Conservation (phyloP, 2,329 filamentous ascomycete genomes). For the Monilinia polystroma region DNA sequence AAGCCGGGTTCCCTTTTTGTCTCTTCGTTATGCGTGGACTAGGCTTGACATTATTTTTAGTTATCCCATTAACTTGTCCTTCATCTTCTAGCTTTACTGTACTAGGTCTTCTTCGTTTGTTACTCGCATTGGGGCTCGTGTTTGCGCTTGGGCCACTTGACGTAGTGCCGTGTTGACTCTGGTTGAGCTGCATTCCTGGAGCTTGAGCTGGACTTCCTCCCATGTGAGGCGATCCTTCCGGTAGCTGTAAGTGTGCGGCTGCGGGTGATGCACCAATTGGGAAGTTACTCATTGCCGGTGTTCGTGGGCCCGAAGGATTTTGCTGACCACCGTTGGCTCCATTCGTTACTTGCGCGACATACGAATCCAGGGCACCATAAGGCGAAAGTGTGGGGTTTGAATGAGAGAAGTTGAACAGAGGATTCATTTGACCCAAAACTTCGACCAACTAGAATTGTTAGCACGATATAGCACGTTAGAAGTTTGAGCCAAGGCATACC, state of each 20-base stretch:
- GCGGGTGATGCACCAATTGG: constrained; percentile 60
- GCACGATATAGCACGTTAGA: too few species aligned
- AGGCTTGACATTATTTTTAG: constrained; percentile 42
- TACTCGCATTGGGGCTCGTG: constrained; percentile 47
- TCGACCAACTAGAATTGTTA: constrained; percentile 52
- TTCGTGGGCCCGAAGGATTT: constrained; percentile 35
- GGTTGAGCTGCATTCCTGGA: constrained; percentile 64
- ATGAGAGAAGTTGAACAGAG: constrained; percentile 59
- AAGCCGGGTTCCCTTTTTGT: constrained; percentile 39
- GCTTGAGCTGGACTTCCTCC: constrained; percentile 59
- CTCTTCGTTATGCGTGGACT: constrained; percentile 44
- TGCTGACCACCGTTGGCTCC: constrained; percentile 30
- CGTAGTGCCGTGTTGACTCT: constrained; percentile 66
- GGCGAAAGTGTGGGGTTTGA: constrained; percentile 54
- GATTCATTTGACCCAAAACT: constrained; percentile 66
- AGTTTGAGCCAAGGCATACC: constrained; percentile 42
- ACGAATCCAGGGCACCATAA: constrained; percentile 60
- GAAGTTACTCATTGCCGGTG: constrained; percentile 45
- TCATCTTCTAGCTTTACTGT: constrained; percentile 43
- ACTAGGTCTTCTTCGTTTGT: constrained; percentile 44
- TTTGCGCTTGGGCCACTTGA: constrained; percentile 67
- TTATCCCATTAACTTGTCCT: constrained; percentile 36
- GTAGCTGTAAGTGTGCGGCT: constrained; percentile 58
- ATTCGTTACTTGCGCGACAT: constrained; percentile 48
- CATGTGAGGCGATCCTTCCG: constrained; percentile 58